Percentiles rank a stretch among this genome's conserved stretches.
These are phyloP conservation scores for Saksenaea oblongispora DNA, from an alignment of 371 early-diverging fungal species.

Conservation along the genomic window DNA sequence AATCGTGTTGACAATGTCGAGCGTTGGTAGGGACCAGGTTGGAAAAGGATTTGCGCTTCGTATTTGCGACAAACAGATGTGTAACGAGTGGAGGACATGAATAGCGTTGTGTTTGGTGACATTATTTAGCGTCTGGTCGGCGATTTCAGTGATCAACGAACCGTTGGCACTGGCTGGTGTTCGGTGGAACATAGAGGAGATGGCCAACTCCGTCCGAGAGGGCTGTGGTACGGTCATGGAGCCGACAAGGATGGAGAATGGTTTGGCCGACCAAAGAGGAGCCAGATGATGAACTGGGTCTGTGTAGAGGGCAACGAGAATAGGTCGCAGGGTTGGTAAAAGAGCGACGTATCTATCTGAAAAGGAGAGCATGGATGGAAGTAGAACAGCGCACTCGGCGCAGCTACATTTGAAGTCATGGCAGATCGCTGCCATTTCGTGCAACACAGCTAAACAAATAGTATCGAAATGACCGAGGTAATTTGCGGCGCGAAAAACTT, in stretches of 20 bases:
- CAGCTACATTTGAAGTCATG: conserved; percentile 49
- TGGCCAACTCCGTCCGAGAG: not conserved
- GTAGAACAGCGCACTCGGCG: conserved; percentile 32
- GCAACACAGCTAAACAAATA: conserved; percentile 25
- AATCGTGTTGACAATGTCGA: conserved; percentile 34
- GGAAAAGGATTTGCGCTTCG: conserved; percentile 44
- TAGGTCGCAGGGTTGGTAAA: conserved; percentile 24
- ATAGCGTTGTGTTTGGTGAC: conserved; percentile 49
- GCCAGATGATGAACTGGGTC: conserved; percentile 41
- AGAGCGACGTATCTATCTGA: conserved; percentile 30
- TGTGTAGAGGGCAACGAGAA: conserved; percentile 30
- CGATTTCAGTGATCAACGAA: conserved; percentile 26
- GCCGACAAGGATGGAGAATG: conserved; percentile 36
- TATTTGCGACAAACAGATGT: conserved; percentile 40
- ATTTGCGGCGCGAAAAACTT: conserved; percentile 41
- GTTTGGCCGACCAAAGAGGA: conserved; percentile 37
- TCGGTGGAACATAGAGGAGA: not conserved
- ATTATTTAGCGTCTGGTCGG: conserved; percentile 20
- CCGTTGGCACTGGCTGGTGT: conserved; percentile 6
- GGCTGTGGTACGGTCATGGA: conserved; percentile 13
- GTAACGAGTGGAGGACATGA: conserved; percentile 41
- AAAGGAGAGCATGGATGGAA: conserved; percentile 50
- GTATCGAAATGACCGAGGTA: conserved; percentile 41
- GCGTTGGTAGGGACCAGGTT: conserved; percentile 40
- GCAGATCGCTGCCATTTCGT: conserved; percentile 36